Base-by-base conservation (phyloP, 2,329 filamentous ascomycete species). In the Colletotrichum plurivorum region DNA sequence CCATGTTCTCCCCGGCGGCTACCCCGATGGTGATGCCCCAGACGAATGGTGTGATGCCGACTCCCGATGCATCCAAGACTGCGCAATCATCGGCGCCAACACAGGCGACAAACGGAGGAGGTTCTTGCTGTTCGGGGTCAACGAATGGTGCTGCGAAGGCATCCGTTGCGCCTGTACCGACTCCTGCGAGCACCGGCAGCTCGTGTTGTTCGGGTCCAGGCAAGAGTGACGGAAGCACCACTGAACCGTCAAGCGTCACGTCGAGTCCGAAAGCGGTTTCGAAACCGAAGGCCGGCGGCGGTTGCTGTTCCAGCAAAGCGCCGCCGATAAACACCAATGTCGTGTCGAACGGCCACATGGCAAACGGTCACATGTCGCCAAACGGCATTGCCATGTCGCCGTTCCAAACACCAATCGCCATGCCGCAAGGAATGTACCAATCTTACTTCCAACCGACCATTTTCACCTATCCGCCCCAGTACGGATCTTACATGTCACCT, bases 401-500 rank as follows among this genome's bases (percentile, higher is more conserved):
- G 2, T 83, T 81, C 54, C 79, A 79, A 45, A 63, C 77, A 3
- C 74, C 79, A 0, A 75, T 81, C 27, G 73, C 77, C 54, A 77
- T 84, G 73, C 75, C 78, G 1, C 79, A 81, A 59, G 78, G 79
- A 67, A 78, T 83, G 70, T 82, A 80, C 69, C 75, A 45, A n/a
- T 63, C 78, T 7, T 83, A 80, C 73, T 84, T 81, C 59, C 83
- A 84, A 43, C 81, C 82, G 2, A 84, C 82, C 16, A 77, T 87
- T 16, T 88, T 86, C 71, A 84, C 84, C 9, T 88, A 88, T 58
- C 86, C 87, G 5, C 80, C 86, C 3, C 82, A 86, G 22, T 87
- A 86, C 73, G 87, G 87, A 8, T 88, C 87, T 0, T 88, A 83
- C 72, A 80, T 86, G 71, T 85, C 88, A 57, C 87, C 87, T 5